Percentiles rank a stretch among this genome's conserved stretches.
Conservation (phyloP, 441 rosid species). For the Macaranga tanarius region DNA sequence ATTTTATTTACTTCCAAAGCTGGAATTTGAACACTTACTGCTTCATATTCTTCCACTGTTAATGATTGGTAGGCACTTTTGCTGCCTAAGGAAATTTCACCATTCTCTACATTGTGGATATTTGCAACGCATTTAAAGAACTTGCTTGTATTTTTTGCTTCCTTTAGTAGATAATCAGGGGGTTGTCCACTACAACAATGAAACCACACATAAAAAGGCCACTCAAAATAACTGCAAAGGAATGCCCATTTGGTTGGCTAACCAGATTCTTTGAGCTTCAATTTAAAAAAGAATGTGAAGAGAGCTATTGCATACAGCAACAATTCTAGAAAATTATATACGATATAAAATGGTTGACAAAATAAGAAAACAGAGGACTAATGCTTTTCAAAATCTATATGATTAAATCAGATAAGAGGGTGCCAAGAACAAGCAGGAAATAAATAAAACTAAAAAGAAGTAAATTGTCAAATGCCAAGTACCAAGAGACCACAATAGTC, state of each 20-base stretch:
- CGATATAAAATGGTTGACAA: not conserved
- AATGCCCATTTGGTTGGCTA: not conserved
- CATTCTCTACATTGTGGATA: constrained; percentile 65
- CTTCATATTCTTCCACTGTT: constrained; percentile 89
- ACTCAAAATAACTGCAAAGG: constrained; percentile 19
- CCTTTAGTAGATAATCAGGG: constrained; percentile 93
- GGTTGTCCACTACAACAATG: constrained; percentile 79
- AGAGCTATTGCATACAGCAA: not conserved
- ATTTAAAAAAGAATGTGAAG: not conserved
- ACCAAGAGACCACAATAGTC: too few relatives aligned
- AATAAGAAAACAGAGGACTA: not conserved
- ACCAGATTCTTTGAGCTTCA: not conserved
- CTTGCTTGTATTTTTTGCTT: constrained; percentile 85
- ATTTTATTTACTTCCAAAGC: constrained; percentile 18
- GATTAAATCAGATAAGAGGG: not conserved
- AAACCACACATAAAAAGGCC: constrained; percentile 29
- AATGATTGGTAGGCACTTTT: constrained; percentile 76
- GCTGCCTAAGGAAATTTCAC: constrained; percentile 52
- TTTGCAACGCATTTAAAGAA: constrained; percentile 90
- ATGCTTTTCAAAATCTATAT: not conserved
- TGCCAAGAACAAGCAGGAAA: not conserved
- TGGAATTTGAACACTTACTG: constrained; percentile 58
- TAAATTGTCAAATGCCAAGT: not conserved
- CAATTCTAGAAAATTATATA: not conserved
- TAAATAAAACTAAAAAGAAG: not conserved